Base-by-base conservation (phyloP, 225 moss, liverwort and hornwort species). In the Pseudisothecium myosuroides region DNA sequence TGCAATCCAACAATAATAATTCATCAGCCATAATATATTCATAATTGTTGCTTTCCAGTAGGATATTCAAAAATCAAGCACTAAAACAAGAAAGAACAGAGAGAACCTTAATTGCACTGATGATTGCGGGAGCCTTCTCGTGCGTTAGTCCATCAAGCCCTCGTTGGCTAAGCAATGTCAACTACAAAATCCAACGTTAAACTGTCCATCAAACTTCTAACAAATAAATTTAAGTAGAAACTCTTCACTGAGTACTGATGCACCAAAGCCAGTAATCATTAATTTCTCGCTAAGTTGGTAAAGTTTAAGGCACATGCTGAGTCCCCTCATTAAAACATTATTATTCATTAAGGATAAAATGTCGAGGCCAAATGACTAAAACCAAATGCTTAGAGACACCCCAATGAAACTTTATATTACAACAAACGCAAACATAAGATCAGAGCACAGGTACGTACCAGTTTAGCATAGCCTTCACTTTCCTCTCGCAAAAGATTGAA, bases 401-500 rank as follows among this genome's bases (percentile, higher is more conserved):
- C 61, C 59, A 59, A 80, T 54, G 54, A 55, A 90, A 55, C 82
- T 61, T 76, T 28, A 66, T 36, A 67, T 28, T 72, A 56, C 63
- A 50, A 54, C n/a, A 85, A 82, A 82, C 43, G 85, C 80, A 86
- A 87, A 68, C 47, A 47, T 36, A 36, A 77, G 83, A 84, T 65
- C 79, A 79, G 55, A 80, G 66, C 74, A 90, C 43, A 89, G 73
- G 72, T 64, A 92, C 74, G 63, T 92, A 98, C 98, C 96, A 98
- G 89, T 91, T 98, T 98, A 88, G 98, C 98, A 92, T 98, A 98
- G 85, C 98, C 98, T 94, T 98, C 98, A 89, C 97, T 98, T 91
- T 98, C 98, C 92, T 98, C 98, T 74, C 98, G 96, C 93, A 98
- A 82, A 85, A 98, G 94, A 90, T 98, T 98, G 87, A 98, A 98